Percentiles rank a stretch among this genome's conserved stretches.
Evolutionary conservation across 257 asterid species (phyloP).

Genomic region (Nicotiana tabacum): DNA sequence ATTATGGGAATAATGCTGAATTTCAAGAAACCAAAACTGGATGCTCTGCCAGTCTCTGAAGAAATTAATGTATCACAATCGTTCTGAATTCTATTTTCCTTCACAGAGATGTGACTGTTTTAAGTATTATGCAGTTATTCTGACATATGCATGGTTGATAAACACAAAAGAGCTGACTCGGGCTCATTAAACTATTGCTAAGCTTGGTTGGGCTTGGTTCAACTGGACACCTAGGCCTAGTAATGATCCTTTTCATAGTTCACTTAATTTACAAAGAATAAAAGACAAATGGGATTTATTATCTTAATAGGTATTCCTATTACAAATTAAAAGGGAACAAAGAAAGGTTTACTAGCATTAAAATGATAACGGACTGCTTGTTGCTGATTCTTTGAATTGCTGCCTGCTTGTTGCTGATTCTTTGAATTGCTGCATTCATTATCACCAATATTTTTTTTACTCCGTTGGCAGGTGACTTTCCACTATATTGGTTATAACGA

Average conservation of each 20-base stretch:
- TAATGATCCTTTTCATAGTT: neutral
- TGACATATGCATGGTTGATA: neutral
- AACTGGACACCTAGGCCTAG: neutral
- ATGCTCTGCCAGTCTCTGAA: neutral
- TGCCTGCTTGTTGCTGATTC: neutral
- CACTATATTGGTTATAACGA: conserved; percentile 93
- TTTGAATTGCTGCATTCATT: neutral
- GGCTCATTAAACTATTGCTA: neutral
- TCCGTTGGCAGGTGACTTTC: conserved; percentile 63
- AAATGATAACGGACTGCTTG: neutral
- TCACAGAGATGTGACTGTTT: neutral
- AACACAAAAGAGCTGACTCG: neutral
- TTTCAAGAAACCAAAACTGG: neutral
- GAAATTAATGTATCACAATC: neutral
- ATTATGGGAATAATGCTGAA: neutral
- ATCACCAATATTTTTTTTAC: neutral
- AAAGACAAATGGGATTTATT: neutral
- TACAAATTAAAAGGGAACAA: neutral
- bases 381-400: neutral
- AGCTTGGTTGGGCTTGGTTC: neutral
- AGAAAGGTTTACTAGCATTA: neutral
- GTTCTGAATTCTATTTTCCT: neutral
- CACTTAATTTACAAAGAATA: neutral
- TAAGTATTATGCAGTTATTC: neutral
- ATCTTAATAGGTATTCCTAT: neutral